Evolutionary conservation across 345 rosid genomes (phyloP).

Genomic region (Aquilaria yunnanensis): DNA sequence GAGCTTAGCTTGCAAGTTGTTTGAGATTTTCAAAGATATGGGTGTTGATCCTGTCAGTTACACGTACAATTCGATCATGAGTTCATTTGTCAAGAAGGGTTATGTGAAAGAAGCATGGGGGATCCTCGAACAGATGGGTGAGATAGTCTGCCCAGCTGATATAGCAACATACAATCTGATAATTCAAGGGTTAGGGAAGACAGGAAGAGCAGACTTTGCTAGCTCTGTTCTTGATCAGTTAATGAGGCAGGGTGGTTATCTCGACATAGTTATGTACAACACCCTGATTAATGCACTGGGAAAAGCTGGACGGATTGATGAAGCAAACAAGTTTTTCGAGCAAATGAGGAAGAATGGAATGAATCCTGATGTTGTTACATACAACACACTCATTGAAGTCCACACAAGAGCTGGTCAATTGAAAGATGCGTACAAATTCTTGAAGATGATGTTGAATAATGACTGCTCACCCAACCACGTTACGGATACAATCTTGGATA

Average conservation of each 20-base stretch:
- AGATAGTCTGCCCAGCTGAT: constrained; percentile 54
- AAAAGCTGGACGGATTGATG: constrained; percentile 68
- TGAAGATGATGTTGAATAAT: constrained; percentile 69
- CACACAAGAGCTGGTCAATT: constrained; percentile 70
- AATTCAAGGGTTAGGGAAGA: constrained; percentile 82
- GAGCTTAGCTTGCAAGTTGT: constrained; percentile 86
- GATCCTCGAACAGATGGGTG: constrained; percentile 66
- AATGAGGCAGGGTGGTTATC: constrained; percentile 70
- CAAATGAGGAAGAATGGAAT: constrained; percentile 76
- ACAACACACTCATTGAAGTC: constrained; percentile 79
- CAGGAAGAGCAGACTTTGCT: constrained; percentile 86
- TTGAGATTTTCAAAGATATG: constrained; percentile 66
- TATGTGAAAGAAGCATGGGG: constrained; percentile 64
- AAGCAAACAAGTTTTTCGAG: constrained; percentile 60
- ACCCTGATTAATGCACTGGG: constrained; percentile 79
- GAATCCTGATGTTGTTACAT: constrained; percentile 75
- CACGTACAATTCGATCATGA: constrained; percentile 84
- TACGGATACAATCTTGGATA: constrained; percentile 77
- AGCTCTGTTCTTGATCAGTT: constrained; percentile 62
- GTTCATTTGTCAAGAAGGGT: constrained; percentile 83
- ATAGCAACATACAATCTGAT: constrained; percentile 80
- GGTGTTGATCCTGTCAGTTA: constrained; percentile 57
- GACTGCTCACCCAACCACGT: constrained; percentile 76
- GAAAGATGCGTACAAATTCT: constrained; percentile 70
- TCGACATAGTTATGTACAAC: constrained; percentile 90